phyloP scores from a whole-genome alignment of 306 rosid species.

The Vigna nakashimae region DNA sequence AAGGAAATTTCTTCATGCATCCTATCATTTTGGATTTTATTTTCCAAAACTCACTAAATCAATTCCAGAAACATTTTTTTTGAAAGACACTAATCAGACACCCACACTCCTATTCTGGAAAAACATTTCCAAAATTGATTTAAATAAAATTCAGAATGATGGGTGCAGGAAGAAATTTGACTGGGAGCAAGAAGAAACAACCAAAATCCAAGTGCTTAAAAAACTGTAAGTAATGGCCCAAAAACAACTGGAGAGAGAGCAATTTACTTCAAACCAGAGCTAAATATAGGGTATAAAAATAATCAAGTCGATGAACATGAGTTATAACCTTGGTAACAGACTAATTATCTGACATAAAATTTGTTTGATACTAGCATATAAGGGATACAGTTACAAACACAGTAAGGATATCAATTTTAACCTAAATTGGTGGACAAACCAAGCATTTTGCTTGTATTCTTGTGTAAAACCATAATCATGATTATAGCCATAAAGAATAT shows the following conservation, averaged over 20 bases:
- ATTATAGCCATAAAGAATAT: constrained; percentile 45
- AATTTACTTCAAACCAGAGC: not conserved
- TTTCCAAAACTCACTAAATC: too few species aligned
- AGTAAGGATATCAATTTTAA: constrained; percentile 38
- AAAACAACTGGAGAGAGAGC: not conserved
- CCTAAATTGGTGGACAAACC: constrained; percentile 47
- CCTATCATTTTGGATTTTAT: too few species aligned
- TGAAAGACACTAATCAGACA: too few species aligned
- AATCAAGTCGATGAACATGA: constrained; percentile 11
- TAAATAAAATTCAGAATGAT: too few species aligned
- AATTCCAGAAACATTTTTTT: too few species aligned
- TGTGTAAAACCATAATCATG: constrained; percentile 45
- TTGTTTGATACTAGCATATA: constrained; percentile 49
- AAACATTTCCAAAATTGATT: too few species aligned
- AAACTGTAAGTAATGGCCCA: not conserved
- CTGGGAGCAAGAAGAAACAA: too few species aligned
- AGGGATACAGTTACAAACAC: constrained; percentile 41
- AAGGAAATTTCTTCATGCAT: not conserved
- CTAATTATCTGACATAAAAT: constrained; percentile 39
- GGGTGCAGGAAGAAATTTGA: too few species aligned
- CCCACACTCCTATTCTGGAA: too few species aligned
- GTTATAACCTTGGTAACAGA: constrained; percentile 22
- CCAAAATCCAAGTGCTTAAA: not conserved
- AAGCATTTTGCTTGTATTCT: constrained; percentile 67
- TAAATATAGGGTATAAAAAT: constrained; percentile 12